Conservation (phyloP, 345 rosid genomes). For the Dipteronia sinensis region DNA sequence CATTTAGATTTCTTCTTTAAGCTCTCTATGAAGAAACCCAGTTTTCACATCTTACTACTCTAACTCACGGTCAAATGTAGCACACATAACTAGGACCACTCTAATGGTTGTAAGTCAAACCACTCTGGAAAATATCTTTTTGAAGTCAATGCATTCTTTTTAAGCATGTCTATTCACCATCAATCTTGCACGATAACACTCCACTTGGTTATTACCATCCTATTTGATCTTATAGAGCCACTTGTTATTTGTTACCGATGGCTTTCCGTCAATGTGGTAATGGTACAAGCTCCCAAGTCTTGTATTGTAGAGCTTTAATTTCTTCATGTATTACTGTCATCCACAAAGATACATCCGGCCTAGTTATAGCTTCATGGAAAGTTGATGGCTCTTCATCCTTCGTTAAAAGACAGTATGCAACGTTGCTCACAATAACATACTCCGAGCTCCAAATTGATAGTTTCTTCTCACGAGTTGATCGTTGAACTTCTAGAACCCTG, state of each 20-base stretch:
- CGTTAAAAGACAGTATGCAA: slow-evolving; percentile 4
- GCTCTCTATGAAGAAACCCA: too few relatives aligned
- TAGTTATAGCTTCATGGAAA: not conserved
- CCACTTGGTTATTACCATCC: slow-evolving; percentile 1
- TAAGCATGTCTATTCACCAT: not conserved
- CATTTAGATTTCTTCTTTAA: too few relatives aligned
- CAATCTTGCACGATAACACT: not conserved
- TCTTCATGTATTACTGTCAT: slow-evolving; percentile 13
- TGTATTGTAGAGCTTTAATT: not conserved
- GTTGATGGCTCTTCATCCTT: slow-evolving; percentile 3
- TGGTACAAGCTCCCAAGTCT: not conserved
- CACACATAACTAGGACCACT: slow-evolving; percentile 10
- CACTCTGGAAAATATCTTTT: not conserved
- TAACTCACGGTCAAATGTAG: not conserved
- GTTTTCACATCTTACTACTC: too few relatives aligned
- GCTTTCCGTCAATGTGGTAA: too few relatives aligned
- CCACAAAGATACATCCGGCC: not conserved
- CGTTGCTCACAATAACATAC: not conserved
- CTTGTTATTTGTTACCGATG: too few relatives aligned
- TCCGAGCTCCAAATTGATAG: not conserved
- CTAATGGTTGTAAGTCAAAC: not conserved
- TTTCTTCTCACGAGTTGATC: not conserved
- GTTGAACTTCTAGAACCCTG: not conserved
- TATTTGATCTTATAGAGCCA: too few relatives aligned
- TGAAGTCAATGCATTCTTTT: not conserved